phyloP scores from a whole-genome alignment of 345 rosid genomes.

The Camelina laxa region DNA sequence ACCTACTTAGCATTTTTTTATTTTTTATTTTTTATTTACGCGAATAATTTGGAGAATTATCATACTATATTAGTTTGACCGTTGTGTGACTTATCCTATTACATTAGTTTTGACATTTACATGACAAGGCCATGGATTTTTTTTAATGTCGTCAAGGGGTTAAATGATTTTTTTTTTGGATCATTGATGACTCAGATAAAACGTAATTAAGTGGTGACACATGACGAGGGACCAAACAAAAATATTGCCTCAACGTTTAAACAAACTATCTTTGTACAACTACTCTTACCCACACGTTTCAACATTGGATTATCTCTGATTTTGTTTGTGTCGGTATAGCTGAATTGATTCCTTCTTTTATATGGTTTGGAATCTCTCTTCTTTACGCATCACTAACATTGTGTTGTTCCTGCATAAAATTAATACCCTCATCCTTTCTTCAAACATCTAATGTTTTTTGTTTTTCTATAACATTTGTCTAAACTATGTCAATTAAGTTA shows the following conservation, averaged over 20 bases:
- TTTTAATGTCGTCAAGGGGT: conserved; percentile 35
- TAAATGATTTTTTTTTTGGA: conserved; percentile 30
- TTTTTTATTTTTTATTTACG: no score
- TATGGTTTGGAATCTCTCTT: conserved; percentile 34
- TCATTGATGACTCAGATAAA: conserved; percentile 4
- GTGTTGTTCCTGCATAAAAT: not conserved
- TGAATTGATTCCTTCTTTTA: conserved; percentile 25
- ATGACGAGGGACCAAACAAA: conserved; percentile 41
- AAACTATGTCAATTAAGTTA: not conserved
- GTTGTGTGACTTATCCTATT: conserved; percentile 32
- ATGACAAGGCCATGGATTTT: conserved; percentile 30
- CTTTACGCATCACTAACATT: conserved; percentile 31
- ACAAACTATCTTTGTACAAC: not conserved
- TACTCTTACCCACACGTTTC: conserved; percentile 21
- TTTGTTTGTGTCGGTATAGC: conserved; percentile 37
- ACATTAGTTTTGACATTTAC: conserved; percentile 31
- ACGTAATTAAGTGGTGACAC: conserved; percentile 30
- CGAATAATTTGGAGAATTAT: no score
- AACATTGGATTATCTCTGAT: conserved; percentile 16
- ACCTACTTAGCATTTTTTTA: no score
- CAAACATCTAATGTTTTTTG: no score
- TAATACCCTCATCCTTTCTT: conserved; percentile 1
- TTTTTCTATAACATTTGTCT: no score
- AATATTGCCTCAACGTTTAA: conserved; percentile 20
- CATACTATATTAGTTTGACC: no score